phyloP scores from a whole-genome alignment of 768 basidiomycete genomes.

The Lactifluus volemus region DNA sequence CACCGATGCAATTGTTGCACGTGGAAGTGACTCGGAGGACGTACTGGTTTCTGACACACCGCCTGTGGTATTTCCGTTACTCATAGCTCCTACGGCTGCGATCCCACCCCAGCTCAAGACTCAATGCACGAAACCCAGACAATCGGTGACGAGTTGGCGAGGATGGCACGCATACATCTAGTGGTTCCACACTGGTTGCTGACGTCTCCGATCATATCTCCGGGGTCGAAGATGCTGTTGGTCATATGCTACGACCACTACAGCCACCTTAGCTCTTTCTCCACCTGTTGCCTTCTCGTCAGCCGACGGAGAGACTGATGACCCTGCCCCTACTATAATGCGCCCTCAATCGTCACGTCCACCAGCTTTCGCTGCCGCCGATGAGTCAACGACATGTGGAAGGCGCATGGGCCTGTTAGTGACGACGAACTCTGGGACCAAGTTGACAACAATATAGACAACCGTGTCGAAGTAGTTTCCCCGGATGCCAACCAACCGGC shows the following conservation, averaged over 20 bases:
- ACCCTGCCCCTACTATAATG: background rate
- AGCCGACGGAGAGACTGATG: background rate
- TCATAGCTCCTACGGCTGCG: background rate
- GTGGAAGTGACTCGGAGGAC: background rate
- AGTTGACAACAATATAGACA: constrained; percentile 29
- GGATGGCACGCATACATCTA: background rate
- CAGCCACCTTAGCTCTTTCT: background rate
- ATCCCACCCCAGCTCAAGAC: background rate
- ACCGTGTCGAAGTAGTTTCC: constrained; percentile 15
- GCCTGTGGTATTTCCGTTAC: background rate
- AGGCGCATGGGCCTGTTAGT: constrained; percentile 18
- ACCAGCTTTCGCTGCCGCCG: background rate
- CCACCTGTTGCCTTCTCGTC: background rate
- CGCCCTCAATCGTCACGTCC: background rate
- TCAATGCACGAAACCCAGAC: background rate
- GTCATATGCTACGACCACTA: background rate
- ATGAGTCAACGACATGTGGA: background rate
- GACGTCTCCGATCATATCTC: background rate
- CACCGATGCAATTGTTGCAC: constrained; percentile 27
- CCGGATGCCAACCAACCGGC: constrained; percentile 6
- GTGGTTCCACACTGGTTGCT: constrained; percentile 5
- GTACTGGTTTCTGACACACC: background rate
- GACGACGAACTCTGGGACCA: constrained; percentile 44
- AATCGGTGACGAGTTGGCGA: background rate
- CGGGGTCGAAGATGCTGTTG: background rate